Evolutionary conservation across 768 basidiomycete genomes (phyloP).

Genomic region (Amyloporia xantha): DNA sequence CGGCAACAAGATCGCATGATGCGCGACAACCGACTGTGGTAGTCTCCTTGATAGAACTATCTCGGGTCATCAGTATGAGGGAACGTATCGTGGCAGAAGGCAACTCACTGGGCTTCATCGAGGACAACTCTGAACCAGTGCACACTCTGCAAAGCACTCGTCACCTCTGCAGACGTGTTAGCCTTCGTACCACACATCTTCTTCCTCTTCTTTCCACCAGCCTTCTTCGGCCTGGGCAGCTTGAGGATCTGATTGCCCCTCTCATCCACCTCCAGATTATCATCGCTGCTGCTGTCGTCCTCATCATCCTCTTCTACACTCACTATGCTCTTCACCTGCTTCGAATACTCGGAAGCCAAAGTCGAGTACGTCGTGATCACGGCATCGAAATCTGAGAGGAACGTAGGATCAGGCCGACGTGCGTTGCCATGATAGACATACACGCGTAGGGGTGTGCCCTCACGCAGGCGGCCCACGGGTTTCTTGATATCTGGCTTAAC

Average conservation of each 20-base stretch:
- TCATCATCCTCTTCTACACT: conserved; percentile 57
- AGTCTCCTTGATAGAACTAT: conserved; percentile 93
- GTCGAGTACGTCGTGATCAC: conserved; percentile 98
- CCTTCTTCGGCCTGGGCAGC: conserved; percentile 60
- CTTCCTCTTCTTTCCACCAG: conserved; percentile 62
- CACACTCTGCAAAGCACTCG: conserved; percentile 86
- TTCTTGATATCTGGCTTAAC: conserved; percentile 10
- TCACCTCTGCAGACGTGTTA: conserved; percentile 37
- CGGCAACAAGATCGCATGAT: conserved; percentile 90
- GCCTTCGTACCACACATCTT: conserved; percentile 29
- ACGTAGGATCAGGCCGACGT: conserved; percentile 77
- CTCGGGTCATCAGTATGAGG: conserved; percentile 4
- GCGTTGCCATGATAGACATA: conserved; percentile 96
- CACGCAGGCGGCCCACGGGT: conserved; percentile 15
- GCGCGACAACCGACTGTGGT: conserved; percentile 91
- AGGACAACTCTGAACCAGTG: conserved; percentile 96
- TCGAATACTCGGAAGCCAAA: conserved; percentile 90
- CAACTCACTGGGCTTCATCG: conserved; percentile 91
- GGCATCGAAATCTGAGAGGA: conserved; percentile 89
- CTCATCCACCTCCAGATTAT: conserved; percentile 60
- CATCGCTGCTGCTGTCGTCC: conserved; percentile 59
- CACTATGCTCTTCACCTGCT: conserved; percentile 65
- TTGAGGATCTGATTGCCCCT: conserved; percentile 56
- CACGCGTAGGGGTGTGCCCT: conserved; percentile 54
- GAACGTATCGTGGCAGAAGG: not conserved